Percentiles rank a stretch among this genome's conserved stretches.
These are phyloP conservation scores for Phytophthora capsici DNA, from an alignment of 352 stramenopile genomes.

Conservation along the genomic window DNA sequence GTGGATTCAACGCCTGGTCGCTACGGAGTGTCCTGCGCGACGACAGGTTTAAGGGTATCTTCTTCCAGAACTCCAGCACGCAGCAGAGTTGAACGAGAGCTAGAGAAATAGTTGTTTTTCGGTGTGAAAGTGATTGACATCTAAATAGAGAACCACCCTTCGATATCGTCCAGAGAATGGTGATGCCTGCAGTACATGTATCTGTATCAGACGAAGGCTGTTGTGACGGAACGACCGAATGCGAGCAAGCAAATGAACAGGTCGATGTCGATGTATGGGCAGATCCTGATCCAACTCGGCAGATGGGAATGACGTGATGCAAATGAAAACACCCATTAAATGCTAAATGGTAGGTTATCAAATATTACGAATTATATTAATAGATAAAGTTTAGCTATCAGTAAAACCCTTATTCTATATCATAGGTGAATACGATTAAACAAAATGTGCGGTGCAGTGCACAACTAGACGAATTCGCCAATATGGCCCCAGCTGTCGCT, in stretches of 20 bases:
- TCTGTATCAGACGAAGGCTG: slow-evolving; percentile 12
- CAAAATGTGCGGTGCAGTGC: not conserved
- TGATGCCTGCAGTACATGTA: not conserved
- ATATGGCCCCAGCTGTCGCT: slow-evolving; percentile 9
- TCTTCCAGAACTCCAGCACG: slow-evolving; percentile 13
- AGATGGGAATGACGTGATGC: not conserved
- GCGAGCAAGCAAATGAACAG: slow-evolving; percentile 5
- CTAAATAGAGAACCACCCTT: slow-evolving; percentile 18
- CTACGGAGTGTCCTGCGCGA: slow-evolving; percentile 67
- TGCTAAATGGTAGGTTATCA: not conserved
- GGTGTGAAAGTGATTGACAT: not conserved
- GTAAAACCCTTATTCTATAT: not conserved
- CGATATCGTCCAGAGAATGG: not conserved
- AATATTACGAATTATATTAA: no score
- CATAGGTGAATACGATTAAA: not conserved
- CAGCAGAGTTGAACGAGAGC: slow-evolving; percentile 14
- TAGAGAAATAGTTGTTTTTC: slow-evolving; percentile 11
- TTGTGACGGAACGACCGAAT: slow-evolving; percentile 9
- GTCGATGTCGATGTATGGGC: not conserved
- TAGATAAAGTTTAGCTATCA: not conserved
- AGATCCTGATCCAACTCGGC: slow-evolving; percentile 5
- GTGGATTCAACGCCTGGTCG: slow-evolving; percentile 67
- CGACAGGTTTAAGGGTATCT: slow-evolving; percentile 33
- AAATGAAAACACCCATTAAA: no score
- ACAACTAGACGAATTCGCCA: slow-evolving; percentile 20